Percentiles rank a stretch among this genome's conserved stretches.
Evolutionary conservation across 768 basidiomycete genomes (phyloP).

Genomic region (Russula olivacea): DNA sequence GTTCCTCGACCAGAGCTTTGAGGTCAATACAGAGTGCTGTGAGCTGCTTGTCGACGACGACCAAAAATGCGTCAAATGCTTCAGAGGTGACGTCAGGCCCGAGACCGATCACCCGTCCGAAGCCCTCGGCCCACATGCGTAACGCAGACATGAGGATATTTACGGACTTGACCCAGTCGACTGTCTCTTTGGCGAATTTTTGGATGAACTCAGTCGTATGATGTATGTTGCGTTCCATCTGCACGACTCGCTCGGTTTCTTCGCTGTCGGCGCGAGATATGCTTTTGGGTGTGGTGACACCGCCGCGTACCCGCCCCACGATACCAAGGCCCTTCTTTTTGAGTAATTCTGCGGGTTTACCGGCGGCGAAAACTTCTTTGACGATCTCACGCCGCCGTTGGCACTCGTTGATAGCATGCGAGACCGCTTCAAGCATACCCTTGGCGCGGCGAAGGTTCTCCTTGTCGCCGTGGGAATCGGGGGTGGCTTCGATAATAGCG

Average conservation of each 20-base stretch:
- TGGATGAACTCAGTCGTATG: slow-evolving; percentile 15
- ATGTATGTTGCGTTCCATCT: slow-evolving; percentile 19
- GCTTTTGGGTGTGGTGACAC: slow-evolving; percentile 49
- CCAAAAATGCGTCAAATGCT: slow-evolving; percentile 41
- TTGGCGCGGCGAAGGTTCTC: slow-evolving; percentile 48
- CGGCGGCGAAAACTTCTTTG: slow-evolving; percentile 54
- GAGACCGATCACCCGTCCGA: slow-evolving; percentile 28
- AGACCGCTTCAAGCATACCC: slow-evolving; percentile 62
- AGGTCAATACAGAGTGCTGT: slow-evolving; percentile 48
- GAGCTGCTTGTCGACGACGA: slow-evolving; percentile 50
- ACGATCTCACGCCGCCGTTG: slow-evolving; percentile 72
- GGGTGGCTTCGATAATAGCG: slow-evolving; percentile 71
- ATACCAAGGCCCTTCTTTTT: slow-evolving; percentile 39
- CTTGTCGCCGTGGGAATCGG: slow-evolving; percentile 62
- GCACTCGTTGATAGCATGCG: slow-evolving; percentile 72
- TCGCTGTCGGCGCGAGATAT: slow-evolving; percentile 40
- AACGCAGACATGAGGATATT: slow-evolving; percentile 8
- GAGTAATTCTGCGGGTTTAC: slow-evolving; percentile 23
- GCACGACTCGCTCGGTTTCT: slow-evolving; percentile 17
- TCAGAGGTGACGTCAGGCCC: slow-evolving; percentile 27
- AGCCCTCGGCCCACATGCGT: slow-evolving; percentile 22
- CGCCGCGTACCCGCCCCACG: slow-evolving; percentile 51
- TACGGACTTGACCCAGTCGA: slow-evolving; percentile 22
- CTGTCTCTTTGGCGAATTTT: slow-evolving; percentile 18
- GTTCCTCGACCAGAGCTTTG: slow-evolving; percentile 47